Evolutionary conservation across 2,329 filamentous ascomycete genomes (phyloP).

Genomic region (Alternaria postmessia): DNA sequence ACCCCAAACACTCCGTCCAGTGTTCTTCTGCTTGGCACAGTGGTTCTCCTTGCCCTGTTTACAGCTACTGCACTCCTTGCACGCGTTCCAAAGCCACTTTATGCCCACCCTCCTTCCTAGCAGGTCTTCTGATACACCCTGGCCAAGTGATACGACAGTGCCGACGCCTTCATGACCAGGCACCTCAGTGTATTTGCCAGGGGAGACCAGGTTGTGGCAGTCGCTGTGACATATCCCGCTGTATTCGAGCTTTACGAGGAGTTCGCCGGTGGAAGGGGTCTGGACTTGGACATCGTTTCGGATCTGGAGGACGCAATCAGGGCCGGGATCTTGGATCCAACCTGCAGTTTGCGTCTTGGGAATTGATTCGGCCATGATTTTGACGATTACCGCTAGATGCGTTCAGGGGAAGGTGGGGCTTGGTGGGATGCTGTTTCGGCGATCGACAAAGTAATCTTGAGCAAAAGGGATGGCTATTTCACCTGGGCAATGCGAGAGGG

Average conservation of each 20-base stretch:
- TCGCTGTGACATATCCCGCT: conserved; percentile 60
- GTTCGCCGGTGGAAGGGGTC: conserved; percentile 49
- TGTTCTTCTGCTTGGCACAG: conserved; percentile 54
- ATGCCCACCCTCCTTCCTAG: conserved; percentile 53
- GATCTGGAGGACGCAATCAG: conserved; percentile 48
- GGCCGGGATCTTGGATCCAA: conserved; percentile 49
- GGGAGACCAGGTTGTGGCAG: conserved; percentile 56
- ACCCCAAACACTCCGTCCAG: conserved; percentile 49
- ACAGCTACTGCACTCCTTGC: conserved; percentile 51
- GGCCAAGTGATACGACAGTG: conserved; percentile 50
- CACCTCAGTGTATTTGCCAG: conserved; percentile 55
- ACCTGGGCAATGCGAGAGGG: not conserved
- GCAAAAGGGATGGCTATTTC: not conserved
- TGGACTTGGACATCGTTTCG: conserved; percentile 49
- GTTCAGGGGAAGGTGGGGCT: not conserved
- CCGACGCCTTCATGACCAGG: conserved; percentile 60
- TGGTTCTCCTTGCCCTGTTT: conserved; percentile 51
- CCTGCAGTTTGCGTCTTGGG: conserved; percentile 47
- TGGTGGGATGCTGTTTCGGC: not conserved
- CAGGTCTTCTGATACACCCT: conserved; percentile 32
- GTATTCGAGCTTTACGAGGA: conserved; percentile 59
- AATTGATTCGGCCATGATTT: conserved; percentile 21
- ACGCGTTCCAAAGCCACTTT: conserved; percentile 58
- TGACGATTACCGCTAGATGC: not conserved
- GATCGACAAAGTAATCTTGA: not conserved